Evolutionary conservation across 345 rosid genomes (phyloP).

Genomic region (Passiflora organensis): DNA sequence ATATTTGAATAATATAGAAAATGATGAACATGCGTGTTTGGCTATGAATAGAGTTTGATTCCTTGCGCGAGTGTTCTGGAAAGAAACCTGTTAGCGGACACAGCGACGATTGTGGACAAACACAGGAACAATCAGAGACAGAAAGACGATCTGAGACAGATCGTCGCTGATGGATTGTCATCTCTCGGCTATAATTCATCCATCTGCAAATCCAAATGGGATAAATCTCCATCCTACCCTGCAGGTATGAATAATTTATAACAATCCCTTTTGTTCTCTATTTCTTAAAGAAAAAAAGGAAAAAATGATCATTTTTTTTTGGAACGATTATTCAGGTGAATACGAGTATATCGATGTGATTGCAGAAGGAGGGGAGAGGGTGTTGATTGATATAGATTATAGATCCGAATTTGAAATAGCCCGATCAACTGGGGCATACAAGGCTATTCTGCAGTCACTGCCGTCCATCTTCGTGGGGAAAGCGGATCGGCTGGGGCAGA

Average conservation of each 20-base stretch:
- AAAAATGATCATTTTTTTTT: neutral
- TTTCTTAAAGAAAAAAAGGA: neutral
- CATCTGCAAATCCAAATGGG: slow-evolving; percentile 96
- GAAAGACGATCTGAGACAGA: slow-evolving; percentile 67
- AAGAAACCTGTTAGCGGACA: slow-evolving; percentile 77
- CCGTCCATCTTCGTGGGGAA: slow-evolving; percentile 74
- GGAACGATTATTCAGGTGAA: slow-evolving; percentile 50
- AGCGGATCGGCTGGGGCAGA: slow-evolving; percentile 61
- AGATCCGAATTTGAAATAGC: slow-evolving; percentile 85
- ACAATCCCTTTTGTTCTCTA: neutral
- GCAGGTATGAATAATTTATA: slow-evolving; percentile 61
- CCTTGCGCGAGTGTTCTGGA: slow-evolving; percentile 63
- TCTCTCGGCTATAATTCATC: slow-evolving; percentile 66
- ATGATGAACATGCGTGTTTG: too few relatives aligned
- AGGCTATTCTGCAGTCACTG: slow-evolving; percentile 56
- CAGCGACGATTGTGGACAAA: slow-evolving; percentile 72
- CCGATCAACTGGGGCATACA: slow-evolving; percentile 70
- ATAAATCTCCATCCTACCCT: slow-evolving; percentile 58
- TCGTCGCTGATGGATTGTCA: slow-evolving; percentile 52
- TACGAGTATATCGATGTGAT: slow-evolving; percentile 73
- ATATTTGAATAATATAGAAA: too few relatives aligned
- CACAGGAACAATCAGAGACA: slow-evolving; percentile 51
- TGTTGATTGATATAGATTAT: slow-evolving; percentile 74
- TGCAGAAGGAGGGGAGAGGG: slow-evolving; percentile 47
- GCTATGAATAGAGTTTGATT: slow-evolving; percentile 58